Evolutionary conservation across 495 filamentous ascomycete genomes (phyloP).

Genomic region (Podospora fimiseda): DNA sequence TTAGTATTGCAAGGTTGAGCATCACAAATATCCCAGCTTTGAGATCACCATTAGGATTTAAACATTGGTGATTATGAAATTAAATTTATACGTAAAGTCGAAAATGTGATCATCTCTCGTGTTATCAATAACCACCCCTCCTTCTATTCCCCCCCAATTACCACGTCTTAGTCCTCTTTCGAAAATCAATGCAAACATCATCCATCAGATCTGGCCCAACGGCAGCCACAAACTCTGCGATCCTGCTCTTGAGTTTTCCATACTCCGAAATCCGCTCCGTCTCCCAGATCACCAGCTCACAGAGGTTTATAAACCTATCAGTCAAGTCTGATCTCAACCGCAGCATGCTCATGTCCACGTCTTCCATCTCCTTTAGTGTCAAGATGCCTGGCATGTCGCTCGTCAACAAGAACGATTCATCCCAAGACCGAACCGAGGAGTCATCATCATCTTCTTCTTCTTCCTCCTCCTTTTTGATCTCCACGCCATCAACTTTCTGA

Average conservation of each 20-base stretch:
- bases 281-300: constrained; percentile 62
- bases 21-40: too few species aligned
- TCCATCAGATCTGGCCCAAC: constrained; percentile 29
- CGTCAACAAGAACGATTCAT: constrained; percentile 55
- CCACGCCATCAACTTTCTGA: background rate
- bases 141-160: too few species aligned
- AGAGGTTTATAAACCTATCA: constrained; percentile 29
- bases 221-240: constrained; percentile 71
- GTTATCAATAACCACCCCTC: too few species aligned
- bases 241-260: constrained; percentile 53
- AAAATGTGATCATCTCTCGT: too few species aligned
- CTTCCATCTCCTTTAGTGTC: constrained; percentile 54
- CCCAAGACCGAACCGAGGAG: constrained; percentile 37
- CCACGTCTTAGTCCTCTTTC: too few species aligned
- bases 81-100: too few species aligned
- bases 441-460: constrained; percentile 34
- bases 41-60: too few species aligned
- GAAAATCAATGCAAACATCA: constrained; percentile 2
- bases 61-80: too few species aligned
- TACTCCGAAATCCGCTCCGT: constrained; percentile 46
- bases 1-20: too few species aligned
- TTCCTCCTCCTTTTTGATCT: constrained; percentile 17
- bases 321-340: constrained; percentile 28
- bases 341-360: constrained; percentile 56
- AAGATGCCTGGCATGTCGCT: constrained; percentile 74